A percentile compares a stretch with the other conserved stretches of the same genome.
phyloP scores from a whole-genome alignment of 495 filamentous ascomycete genomes.

The Copromyces sp. region DNA sequence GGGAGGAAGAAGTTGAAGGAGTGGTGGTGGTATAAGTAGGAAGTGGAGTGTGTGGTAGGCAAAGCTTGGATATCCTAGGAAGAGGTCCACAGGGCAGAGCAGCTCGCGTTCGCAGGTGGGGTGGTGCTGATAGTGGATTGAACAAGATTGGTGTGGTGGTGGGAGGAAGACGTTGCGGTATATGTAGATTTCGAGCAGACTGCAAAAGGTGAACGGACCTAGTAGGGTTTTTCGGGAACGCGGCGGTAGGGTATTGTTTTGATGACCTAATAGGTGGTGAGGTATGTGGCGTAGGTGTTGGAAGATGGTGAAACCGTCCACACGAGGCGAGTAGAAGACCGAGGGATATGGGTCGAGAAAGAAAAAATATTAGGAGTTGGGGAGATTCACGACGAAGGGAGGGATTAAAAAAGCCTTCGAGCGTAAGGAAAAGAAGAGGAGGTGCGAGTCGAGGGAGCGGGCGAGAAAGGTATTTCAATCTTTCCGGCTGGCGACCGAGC shows the following conservation, averaged over 20 bases:
- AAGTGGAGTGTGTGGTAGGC: background rate
- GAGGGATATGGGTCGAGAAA: slow-evolving; percentile 8
- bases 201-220: slow-evolving; percentile 3
- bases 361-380: slow-evolving; percentile 18
- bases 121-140: background rate
- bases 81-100: background rate
- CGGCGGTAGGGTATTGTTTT: slow-evolving; percentile 18
- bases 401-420: slow-evolving; percentile 26
- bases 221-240: slow-evolving; percentile 9
- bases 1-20: background rate
- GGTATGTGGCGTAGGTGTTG: slow-evolving; percentile 14
- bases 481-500: slow-evolving; percentile 15
- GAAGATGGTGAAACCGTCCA: slow-evolving; percentile 14
- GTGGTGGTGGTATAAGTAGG: background rate
- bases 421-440: slow-evolving; percentile 24
- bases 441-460: slow-evolving; percentile 14
- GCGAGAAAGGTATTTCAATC: slow-evolving; percentile 24
- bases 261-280: slow-evolving; percentile 23
- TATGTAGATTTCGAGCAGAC: background rate
- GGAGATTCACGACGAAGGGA: slow-evolving; percentile 33
- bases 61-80: background rate
- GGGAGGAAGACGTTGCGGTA: slow-evolving; percentile 1
- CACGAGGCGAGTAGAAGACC: slow-evolving; percentile 6
- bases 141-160: background rate
- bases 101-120: background rate